Evolutionary conservation across 1,139 yeast species (phyloP).

Genomic region (Sugiyamaella pinicola): DNA sequence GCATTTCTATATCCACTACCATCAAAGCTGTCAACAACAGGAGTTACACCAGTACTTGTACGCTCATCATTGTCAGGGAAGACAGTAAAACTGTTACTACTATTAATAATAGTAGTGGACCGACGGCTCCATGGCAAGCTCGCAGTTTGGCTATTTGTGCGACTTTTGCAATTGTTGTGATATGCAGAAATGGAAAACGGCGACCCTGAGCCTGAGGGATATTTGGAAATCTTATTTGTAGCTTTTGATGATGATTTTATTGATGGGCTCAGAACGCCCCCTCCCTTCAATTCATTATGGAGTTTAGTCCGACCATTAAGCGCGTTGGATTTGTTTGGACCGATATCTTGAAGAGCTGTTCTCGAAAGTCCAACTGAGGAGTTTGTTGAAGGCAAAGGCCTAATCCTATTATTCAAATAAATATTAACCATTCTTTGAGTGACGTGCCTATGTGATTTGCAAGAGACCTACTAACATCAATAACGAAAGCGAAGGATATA

Average conservation of each 20-base stretch:
- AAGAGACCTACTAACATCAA: background rate
- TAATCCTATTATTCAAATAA: background rate
- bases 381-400: background rate
- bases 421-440: background rate
- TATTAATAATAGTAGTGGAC: constrained; percentile 2
- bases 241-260: background rate
- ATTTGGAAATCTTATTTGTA: constrained; percentile 3
- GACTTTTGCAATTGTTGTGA: constrained; percentile 3
- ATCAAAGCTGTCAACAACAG: background rate
- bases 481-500: background rate
- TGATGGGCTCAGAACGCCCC: no score
- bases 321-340: constrained; percentile 19
- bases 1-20: background rate
- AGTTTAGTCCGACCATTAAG: background rate
- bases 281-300: constrained; percentile 1
- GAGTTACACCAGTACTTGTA: background rate
- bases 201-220: constrained; percentile 14
- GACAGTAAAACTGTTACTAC: constrained; percentile 8
- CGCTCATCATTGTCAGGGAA: constrained; percentile 11
- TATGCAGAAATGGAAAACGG: constrained; percentile 15
- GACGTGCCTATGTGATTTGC: background rate
- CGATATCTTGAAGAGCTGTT: constrained; percentile 19
- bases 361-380: constrained; percentile 5
- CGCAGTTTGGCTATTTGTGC: constrained; percentile 1
- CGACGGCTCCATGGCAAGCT: constrained; percentile 18